Base-by-base conservation (phyloP, 345 rosid species). In the Dimocarpus longan region DNA sequence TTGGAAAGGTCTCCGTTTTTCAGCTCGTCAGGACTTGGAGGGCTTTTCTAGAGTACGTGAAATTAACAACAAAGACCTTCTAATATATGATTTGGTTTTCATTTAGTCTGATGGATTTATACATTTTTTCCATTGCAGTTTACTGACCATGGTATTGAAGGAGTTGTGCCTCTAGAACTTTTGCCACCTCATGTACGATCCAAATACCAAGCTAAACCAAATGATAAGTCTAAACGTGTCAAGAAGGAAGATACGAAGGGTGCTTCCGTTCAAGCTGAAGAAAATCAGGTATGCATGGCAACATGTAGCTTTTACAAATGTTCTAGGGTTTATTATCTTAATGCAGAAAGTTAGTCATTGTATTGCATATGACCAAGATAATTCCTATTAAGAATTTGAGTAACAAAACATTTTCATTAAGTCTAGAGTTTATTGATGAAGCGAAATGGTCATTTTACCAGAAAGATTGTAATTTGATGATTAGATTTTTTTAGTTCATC, bases 1-100 rank as follows among this genome's bases (percentile, higher is more conserved):
- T 89, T 96, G 99, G 98, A 96, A 96, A 86, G 99, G 99, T 81
- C 92, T 96, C 24, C 91, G 97, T 18, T 81, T 91, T 81, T 80
- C 99, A 68, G 98, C 99, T 70, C 87, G 98, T 80, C 99, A 96
- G 86, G 98, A 96, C 84, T 87, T 96, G 85, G 98, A 96, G 76
- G 97, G 97, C 73, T 96, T 96, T 84, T 96, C 99, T 46, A 90
- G 91, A 75, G 98, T 96, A 94, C 10, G 89, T 40, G 46, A 59
- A 66, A 40, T 22, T 21, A 60, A 21, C 52, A 59, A 70, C 28
- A 4, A 40, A 80, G 32, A 28, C 62, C 50, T 70, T 52, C 40
- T 66, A 16, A 50, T 46, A 0, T 54, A 16, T 43, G 44, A 32
- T 69, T 21, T 13, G 12, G 12, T 54, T 68, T 72, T 42, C 57